Percentiles rank a stretch among this genome's conserved stretches.
These are phyloP conservation scores for Diaporthe sp. DNA, from an alignment of 2,329 filamentous ascomycete species.

Conservation along the genomic window DNA sequence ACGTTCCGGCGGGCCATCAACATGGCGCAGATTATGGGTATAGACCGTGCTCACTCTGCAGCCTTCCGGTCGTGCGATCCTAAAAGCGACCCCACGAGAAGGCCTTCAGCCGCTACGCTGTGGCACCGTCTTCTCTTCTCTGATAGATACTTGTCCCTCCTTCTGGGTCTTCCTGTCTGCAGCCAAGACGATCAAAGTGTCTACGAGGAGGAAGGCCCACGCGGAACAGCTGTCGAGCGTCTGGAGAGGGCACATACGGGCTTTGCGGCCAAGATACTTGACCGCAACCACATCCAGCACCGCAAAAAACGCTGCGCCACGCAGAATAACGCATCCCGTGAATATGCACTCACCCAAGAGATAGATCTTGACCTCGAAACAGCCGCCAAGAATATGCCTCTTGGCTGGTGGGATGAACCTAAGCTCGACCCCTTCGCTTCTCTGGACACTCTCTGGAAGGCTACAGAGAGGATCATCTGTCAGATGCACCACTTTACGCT, in stretches of 20 bases:
- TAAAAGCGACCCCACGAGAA: slow-evolving; percentile 47
- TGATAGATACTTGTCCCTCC: slow-evolving; percentile 65
- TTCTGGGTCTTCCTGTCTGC: slow-evolving; percentile 63
- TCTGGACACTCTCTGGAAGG: slow-evolving; percentile 45
- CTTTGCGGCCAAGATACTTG: slow-evolving; percentile 60
- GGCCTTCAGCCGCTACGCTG: slow-evolving; percentile 51
- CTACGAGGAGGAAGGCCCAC: slow-evolving; percentile 46
- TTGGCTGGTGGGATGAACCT: slow-evolving; percentile 63
- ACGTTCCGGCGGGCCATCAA: slow-evolving; percentile 62
- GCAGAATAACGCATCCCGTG: slow-evolving; percentile 49
- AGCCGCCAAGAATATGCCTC: slow-evolving; percentile 56
- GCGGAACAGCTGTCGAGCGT: slow-evolving; percentile 53
- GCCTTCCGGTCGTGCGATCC: slow-evolving; percentile 56
- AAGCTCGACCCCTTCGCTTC: slow-evolving; percentile 44
- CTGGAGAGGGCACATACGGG: slow-evolving; percentile 61
- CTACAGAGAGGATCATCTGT: slow-evolving; percentile 56
- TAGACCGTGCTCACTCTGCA: slow-evolving; percentile 54
- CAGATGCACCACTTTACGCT: slow-evolving; percentile 67
- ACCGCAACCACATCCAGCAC: slow-evolving; percentile 56
- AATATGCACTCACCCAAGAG: slow-evolving; percentile 56
- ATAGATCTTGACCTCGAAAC: slow-evolving; percentile 63
- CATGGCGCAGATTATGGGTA: slow-evolving; percentile 65
- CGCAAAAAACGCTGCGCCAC: slow-evolving; percentile 32
- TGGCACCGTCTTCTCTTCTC: slow-evolving; percentile 65
- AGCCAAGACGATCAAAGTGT: slow-evolving; percentile 56